Evolutionary conservation across 1,139 yeast species (phyloP), one percentile per base, ranked within the genome.

Genomic region (Sugiyamaella neomexicana): DNA sequence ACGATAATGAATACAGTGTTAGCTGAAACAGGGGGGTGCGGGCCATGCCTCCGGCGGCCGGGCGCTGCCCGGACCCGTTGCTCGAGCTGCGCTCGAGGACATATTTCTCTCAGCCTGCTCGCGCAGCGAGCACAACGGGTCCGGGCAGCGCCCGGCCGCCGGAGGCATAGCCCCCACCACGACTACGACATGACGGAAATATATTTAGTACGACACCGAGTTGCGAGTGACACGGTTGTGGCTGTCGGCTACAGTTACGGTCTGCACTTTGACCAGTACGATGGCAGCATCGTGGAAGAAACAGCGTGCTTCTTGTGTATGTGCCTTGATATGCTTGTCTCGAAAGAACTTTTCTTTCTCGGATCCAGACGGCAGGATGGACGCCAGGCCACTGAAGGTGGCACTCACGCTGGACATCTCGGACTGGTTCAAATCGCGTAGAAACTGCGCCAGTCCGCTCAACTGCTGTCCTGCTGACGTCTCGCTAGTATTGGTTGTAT

Each of bases 191-290:
- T 29, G 34, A 12, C 15, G 5, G 34, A 8, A 32, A 3, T 44
- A 9, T 13, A 43, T 17, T 44, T 32, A 44, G 15, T 32, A 16
- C 7, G 48, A 32, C 8, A 44, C 48, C 12, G 48, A 44, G 48
- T 44, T 44, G 29, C 45, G 38, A 46, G 60, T 53, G 36, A 86
- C 80, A 58, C 87, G 82, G 71, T 89, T 85, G 52, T 84, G 81
- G 13, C 83, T 80, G 65, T 90, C 97, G 8, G 95, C 87, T n/a
- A 89, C 88, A 65, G 85, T 86, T 38, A 89, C 90, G 39, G 80
- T 77, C 40, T 75, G 77, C 49, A 90, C 76, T 60, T 77, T 78
- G 42, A 90, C 83, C 16, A 90, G 73, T 54, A 89, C 78, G 0
- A 85, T 89, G 53, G 83, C 80, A 17, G 80, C 86, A 49, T 81